Percentiles rank a stretch among this genome's conserved stretches.
phyloP scores from a whole-genome alignment of 805 yeast species.

The Kodamaea hsintzibuensis region DNA sequence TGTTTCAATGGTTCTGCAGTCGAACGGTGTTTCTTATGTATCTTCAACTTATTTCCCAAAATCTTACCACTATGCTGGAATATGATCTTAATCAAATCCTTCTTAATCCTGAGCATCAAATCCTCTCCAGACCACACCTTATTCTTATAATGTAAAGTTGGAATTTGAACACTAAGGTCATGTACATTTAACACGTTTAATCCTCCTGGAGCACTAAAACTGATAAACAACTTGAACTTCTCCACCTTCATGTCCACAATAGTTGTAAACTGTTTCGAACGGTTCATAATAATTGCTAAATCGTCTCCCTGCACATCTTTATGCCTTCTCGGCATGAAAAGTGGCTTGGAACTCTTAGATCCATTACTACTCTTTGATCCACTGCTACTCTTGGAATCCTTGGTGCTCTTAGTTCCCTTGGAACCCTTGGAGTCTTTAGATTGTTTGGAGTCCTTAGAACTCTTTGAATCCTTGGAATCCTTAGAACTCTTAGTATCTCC shows the following conservation, averaged over 20 bases:
- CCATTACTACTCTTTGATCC: neutral
- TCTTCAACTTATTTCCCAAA: constrained; percentile 68
- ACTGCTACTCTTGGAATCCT: neutral
- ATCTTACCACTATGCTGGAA: constrained; percentile 73
- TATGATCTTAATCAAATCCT: constrained; percentile 58
- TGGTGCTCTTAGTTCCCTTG: neutral
- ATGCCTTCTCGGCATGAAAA: neutral
- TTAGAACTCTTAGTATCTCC: neutral
- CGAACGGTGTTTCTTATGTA: constrained; percentile 30
- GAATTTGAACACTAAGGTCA: constrained; percentile 65
- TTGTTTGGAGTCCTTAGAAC: neutral
- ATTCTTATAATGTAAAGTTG: constrained; percentile 56
- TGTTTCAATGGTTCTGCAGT: constrained; percentile 38
- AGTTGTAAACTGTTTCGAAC: constrained; percentile 45
- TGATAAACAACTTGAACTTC: constrained; percentile 51
- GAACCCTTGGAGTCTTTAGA: neutral
- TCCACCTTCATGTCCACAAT: constrained; percentile 38
- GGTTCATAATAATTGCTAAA: constrained; percentile 39
- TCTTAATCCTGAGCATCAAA: constrained; percentile 59
- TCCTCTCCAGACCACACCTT: constrained; percentile 76
- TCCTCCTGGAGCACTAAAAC: constrained; percentile 75
- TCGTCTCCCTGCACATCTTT: constrained; percentile 29
- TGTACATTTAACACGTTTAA: constrained; percentile 75
- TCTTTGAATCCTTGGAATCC: neutral
- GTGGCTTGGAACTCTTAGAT: neutral